A percentile compares a stretch with the other conserved stretches of the same genome.
Conservation (phyloP, 768 basidiomycete species). For the Mycena chlorophos region DNA sequence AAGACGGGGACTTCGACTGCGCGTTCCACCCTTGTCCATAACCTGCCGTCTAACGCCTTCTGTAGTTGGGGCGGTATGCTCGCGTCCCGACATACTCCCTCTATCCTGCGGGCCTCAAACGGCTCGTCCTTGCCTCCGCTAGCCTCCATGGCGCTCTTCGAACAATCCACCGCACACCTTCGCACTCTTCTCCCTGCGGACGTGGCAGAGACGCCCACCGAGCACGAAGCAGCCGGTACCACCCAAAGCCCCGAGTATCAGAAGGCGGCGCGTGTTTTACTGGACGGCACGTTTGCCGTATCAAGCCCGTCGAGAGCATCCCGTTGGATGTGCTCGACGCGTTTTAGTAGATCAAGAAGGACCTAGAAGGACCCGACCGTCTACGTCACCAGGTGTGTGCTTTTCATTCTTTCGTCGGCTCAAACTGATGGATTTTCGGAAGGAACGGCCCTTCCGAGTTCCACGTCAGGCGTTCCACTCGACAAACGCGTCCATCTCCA, state of each 20-base stretch:
- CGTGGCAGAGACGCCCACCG: constrained; percentile 38
- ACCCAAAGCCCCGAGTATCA: constrained; percentile 46
- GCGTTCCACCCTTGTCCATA: no score
- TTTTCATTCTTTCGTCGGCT: background rate
- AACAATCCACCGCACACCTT: constrained; percentile 32
- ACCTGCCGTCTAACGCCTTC: background rate
- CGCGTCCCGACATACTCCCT: constrained; percentile 30
- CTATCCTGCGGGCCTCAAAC: constrained; percentile 4
- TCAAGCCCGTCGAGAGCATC: constrained; percentile 47
- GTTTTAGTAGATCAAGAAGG: background rate
- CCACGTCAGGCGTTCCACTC: no score
- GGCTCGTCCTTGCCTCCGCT: constrained; percentile 41
- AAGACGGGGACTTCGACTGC: no score
- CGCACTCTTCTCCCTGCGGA: constrained; percentile 41
- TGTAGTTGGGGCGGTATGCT: constrained; percentile 47
- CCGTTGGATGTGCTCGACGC: constrained; percentile 38
- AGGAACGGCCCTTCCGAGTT: constrained; percentile 29
- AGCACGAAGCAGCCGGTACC: constrained; percentile 47
- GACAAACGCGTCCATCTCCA: no score
- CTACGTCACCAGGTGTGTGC: background rate
- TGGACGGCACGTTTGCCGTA: constrained; percentile 41
- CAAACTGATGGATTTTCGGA: constrained; percentile 12
- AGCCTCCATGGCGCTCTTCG: constrained; percentile 38
- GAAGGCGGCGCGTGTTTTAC: constrained; percentile 44
- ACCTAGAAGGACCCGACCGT: constrained; percentile 8